Percentiles rank a stretch among this genome's conserved stretches.
Evolutionary conservation across 768 basidiomycete genomes (phyloP).

Genomic region (Hericium rajendrae): DNA sequence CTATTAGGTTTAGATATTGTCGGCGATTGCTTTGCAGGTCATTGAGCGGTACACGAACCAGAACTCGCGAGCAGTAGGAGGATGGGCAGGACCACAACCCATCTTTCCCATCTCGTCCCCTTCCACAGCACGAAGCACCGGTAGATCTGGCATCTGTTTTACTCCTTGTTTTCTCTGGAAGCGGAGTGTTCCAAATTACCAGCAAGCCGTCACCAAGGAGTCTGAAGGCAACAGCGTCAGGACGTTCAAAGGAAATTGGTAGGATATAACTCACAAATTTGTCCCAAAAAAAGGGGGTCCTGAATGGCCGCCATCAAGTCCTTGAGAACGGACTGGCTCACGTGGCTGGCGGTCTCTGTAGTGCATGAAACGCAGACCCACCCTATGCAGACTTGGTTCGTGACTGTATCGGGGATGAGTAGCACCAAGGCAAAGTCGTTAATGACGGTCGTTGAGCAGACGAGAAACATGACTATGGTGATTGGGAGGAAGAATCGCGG

Average conservation of each 20-base stretch:
- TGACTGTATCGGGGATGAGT: not conserved
- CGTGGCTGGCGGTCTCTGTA: not conserved
- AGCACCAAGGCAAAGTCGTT: not conserved
- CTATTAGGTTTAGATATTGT: not conserved
- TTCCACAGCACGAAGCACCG: not conserved
- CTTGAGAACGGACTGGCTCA: not conserved
- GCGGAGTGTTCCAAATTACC: not conserved
- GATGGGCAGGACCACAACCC: not conserved
- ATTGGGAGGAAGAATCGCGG: not conserved
- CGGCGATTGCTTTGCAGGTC: not conserved
- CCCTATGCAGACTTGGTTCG: not conserved
- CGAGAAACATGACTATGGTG: not conserved
- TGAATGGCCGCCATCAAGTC: not conserved
- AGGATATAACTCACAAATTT: not conserved
- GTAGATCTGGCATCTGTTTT: not conserved
- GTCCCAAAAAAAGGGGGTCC: not conserved
- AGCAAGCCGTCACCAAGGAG: not conserved
- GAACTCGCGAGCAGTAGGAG: not conserved
- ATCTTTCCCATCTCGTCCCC: not conserved
- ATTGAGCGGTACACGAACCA: not conserved
- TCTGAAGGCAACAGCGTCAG: not conserved
- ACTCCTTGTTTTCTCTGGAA: not conserved
- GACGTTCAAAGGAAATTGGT: too few species aligned
- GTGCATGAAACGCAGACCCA: not conserved
- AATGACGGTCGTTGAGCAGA: not conserved